Evolutionary conservation across 2,329 filamentous ascomycete genomes (phyloP), one percentile per base, ranked within the genome.

Genomic region (Calonectria multiphialidica): DNA sequence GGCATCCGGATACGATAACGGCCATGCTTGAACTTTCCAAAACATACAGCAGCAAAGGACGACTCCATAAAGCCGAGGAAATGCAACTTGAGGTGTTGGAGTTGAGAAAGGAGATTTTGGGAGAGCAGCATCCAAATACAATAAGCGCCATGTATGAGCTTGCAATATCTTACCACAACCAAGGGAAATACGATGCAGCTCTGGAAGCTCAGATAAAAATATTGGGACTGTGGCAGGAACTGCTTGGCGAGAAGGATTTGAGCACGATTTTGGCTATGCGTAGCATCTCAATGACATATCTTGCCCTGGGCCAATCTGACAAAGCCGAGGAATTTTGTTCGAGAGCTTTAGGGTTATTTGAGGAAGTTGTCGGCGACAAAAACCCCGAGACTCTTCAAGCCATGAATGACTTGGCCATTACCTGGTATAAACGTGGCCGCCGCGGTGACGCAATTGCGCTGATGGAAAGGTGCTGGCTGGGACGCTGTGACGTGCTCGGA

Each of bases 11-110:
- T 9, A 53, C 49, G 12, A 53, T 53, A 3, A 15, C 0, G 0
- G 30, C 30, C 1, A 35, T 57, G 18, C 1, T 5, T 1, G 0
- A 23, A 2, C 18, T 57, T 5, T n/a, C 50, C 4, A 2, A 1
- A 23, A 3, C 2, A 15, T 57, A 37, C 23, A 2, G 37, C 37
- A 15, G 5, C 13, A 30, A 37, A 57, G 50, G 18, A 3, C 16
- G 21, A 7, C 10, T 35, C 21, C 4, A 13, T 3, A 35, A 55
- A n/a, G 28, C 28, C 5, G 18, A 18, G 18, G 28, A n/a, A 12
- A 35, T 55, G 3, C 1, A n/a, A 3, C 9, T 15, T 12, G 21
- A 9, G 18, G 50, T n/a, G 1, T 33, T 55, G 2, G 50, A 35
- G 18, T 30, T 53, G n/a, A 9, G 3, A 21, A 18, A 16, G 50